Evolutionary conservation across 2,329 filamentous ascomycete genomes (phyloP).

Genomic region (Exophiala calicioides): DNA sequence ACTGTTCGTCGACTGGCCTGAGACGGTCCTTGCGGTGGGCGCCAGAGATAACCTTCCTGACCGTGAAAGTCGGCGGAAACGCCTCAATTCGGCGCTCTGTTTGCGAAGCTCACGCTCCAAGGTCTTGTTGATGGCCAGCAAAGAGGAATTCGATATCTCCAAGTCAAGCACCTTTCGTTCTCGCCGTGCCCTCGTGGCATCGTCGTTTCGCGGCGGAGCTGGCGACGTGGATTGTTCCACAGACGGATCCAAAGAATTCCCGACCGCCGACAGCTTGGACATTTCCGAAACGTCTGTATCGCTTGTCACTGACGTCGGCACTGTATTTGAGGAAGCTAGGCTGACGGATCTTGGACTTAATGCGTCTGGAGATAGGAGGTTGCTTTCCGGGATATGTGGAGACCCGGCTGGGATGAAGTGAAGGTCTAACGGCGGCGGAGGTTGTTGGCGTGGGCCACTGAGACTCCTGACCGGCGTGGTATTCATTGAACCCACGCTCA

Average conservation of each 20-base stretch:
- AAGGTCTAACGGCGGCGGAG: conserved; percentile 19
- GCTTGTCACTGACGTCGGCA: conserved; percentile 23
- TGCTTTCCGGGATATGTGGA: conserved; percentile 10
- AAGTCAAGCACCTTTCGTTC: conserved; percentile 95
- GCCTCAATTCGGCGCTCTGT: conserved; percentile 82
- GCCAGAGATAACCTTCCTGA: conserved; percentile 70
- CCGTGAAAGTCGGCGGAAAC: conserved; percentile 82
- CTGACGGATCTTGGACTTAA: conserved; percentile 29
- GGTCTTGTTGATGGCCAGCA: conserved; percentile 92
- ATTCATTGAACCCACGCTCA: conserved; percentile 25
- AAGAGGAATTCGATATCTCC: conserved; percentile 92
- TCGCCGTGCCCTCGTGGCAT: conserved; percentile 82
- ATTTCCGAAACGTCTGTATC: conserved; percentile 23
- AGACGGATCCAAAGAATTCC: conserved; percentile 5
- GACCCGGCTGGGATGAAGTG: conserved; percentile 5
- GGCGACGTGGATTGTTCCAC: conserved; percentile 41
- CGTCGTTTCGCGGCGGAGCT: conserved; percentile 52
- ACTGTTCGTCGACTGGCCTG: conserved; percentile 47
- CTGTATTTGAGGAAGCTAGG: conserved; percentile 26
- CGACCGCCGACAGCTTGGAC: conserved; percentile 2
- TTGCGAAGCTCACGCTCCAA: conserved; percentile 89
- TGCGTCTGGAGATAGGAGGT: conserved; percentile 21
- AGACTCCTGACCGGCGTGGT: conserved; percentile 4
- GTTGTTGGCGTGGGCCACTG: conserved; percentile 6
- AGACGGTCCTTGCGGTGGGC: conserved; percentile 37